Percentiles rank a stretch among this genome's conserved stretches.
phyloP scores from a whole-genome alignment of 83 land plant genomes.

The Isoetes engelmannii region DNA sequence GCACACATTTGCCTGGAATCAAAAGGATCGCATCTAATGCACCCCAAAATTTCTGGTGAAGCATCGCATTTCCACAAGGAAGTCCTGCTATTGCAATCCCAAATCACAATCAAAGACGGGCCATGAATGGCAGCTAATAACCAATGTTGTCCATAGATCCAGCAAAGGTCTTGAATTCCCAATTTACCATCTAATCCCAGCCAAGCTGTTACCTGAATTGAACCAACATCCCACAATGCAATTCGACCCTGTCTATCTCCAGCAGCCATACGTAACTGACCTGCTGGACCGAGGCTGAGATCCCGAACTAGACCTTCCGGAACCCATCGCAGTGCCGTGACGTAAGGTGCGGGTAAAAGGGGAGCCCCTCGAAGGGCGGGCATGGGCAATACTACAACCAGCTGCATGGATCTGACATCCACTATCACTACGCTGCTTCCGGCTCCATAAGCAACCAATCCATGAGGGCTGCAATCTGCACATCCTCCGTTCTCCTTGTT shows the following conservation, averaged over 20 bases:
- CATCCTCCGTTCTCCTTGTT: constrained; percentile 71
- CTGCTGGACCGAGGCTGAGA: constrained; percentile 39
- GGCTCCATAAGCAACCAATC: constrained; percentile 74
- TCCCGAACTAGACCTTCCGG: constrained; percentile 61
- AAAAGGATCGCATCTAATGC: constrained; percentile 74
- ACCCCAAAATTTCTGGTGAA: constrained; percentile 60
- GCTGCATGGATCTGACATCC: constrained; percentile 79
- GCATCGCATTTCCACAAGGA: constrained; percentile 71
- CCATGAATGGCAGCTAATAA: constrained; percentile 65
- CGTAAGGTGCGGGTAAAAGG: constrained; percentile 63
- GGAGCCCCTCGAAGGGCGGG: constrained; percentile 48
- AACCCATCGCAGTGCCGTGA: constrained; percentile 73
- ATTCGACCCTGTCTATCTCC: constrained; percentile 94
- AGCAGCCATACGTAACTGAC: constrained; percentile 63
- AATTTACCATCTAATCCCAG: constrained; percentile 25
- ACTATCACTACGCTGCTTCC: constrained; percentile 66
- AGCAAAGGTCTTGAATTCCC: constrained; percentile 88
- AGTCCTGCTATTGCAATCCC: constrained; percentile 41
- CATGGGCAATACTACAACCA: constrained; percentile 66
- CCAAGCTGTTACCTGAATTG: constrained; percentile 25
- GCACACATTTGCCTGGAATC: constrained; percentile 65
- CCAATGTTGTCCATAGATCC: constrained; percentile 48
- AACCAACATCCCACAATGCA: constrained; percentile 59
- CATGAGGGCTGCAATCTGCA: constrained; percentile 55
- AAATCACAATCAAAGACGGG: constrained; percentile 53